Percentiles rank a stretch among this genome's conserved stretches.
Conservation (phyloP, 2,329 filamentous ascomycete species). For the Neofusicoccum ribis region DNA sequence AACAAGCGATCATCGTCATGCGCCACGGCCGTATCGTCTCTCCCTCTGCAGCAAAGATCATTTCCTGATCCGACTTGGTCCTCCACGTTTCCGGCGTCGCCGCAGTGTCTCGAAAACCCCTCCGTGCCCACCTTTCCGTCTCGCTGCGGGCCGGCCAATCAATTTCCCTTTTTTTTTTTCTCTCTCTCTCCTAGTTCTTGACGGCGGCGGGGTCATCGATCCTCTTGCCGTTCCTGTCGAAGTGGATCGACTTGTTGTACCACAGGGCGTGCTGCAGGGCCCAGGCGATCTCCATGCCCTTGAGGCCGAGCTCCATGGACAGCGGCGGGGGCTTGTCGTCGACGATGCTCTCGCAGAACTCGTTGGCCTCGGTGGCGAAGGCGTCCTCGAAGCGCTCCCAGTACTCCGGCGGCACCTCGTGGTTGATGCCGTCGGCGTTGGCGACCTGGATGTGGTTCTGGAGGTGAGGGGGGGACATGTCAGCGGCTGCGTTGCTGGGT, state of each 20-base stretch:
- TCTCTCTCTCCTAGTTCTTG: neutral
- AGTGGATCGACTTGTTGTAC: constrained; percentile 55
- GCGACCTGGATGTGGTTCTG: constrained; percentile 36
- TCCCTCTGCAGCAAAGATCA: neutral
- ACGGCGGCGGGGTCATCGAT: constrained; percentile 14
- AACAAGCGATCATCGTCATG: neutral
- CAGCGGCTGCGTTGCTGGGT: neutral
- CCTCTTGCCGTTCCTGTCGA: constrained; percentile 29
- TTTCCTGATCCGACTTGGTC: neutral
- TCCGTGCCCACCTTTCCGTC: too few relatives aligned
- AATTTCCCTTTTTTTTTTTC: neutral
- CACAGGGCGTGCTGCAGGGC: constrained; percentile 60
- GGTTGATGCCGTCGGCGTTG: constrained; percentile 35
- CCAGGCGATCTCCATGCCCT: constrained; percentile 40
- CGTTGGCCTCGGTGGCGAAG: constrained; percentile 43
- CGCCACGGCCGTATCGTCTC: neutral
- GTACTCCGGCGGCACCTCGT: constrained; percentile 41
- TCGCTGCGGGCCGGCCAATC: neutral
- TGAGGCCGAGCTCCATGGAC: constrained; percentile 35
- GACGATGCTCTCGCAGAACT: constrained; percentile 40
- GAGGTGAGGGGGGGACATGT: too few relatives aligned
- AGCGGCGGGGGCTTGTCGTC: constrained; percentile 39
- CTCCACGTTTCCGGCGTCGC: neutral
- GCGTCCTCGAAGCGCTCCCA: constrained; percentile 43
- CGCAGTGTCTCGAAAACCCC: too few relatives aligned